A percentile compares a stretch with the other conserved stretches of the same genome.
These are phyloP conservation scores for Linnemannia schmuckeri DNA, from an alignment of 192 early-diverging fungal species.

Conservation along the genomic window DNA sequence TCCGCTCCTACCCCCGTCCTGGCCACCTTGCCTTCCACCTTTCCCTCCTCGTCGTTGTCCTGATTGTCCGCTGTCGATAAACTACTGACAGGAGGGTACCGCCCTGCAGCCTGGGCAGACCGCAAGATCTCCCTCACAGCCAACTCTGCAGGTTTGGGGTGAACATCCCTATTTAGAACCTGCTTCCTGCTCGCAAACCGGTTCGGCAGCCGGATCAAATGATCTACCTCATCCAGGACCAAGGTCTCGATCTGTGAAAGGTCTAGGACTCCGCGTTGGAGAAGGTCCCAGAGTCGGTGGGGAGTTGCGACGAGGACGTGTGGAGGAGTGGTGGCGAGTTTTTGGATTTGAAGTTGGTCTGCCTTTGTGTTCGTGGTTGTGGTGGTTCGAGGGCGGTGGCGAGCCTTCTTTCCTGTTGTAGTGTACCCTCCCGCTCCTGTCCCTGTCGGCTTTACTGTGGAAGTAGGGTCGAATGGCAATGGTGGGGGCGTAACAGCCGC, in stretches of 20 bases:
- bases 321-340: slow-evolving; percentile 24
- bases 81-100: neutral
- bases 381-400: neutral
- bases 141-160: slow-evolving; percentile 63
- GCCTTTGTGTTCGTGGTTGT: neutral
- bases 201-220: slow-evolving; percentile 64
- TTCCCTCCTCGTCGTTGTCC: neutral
- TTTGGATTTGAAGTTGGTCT: slow-evolving; percentile 28
- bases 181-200: slow-evolving; percentile 60
- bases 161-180: slow-evolving; percentile 45
- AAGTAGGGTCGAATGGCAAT: neutral
- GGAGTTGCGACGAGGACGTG: slow-evolving; percentile 62
- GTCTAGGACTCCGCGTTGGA: slow-evolving; percentile 48
- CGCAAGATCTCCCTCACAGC: slow-evolving; percentile 46
- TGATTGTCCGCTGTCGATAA: neutral
- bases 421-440: neutral
- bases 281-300: slow-evolving; percentile 39
- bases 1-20: neutral
- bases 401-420: slow-evolving; percentile 6
- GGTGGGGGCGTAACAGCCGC: slow-evolving; percentile 12
- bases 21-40: neutral
- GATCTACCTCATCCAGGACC: slow-evolving; percentile 68
- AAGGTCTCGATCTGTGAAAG: slow-evolving; percentile 52
- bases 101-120: slow-evolving; percentile 22
- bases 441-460: no score